Evolutionary conservation across 306 rosid genomes (phyloP).

Genomic region (Cucurbita argyrosperma): DNA sequence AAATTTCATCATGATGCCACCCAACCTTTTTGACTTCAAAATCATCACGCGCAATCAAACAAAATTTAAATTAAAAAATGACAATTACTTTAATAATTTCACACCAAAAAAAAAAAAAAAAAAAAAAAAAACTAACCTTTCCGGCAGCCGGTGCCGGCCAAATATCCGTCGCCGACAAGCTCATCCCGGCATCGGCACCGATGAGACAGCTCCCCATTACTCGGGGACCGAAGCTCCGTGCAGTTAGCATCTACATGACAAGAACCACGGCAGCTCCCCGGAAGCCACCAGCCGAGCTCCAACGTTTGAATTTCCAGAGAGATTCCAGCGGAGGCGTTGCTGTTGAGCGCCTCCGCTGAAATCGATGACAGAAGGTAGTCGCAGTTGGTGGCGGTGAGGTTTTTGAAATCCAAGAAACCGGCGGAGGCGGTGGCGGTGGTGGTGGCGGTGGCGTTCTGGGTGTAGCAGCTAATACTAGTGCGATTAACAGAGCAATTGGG

Average conservation of each 20-base stretch:
- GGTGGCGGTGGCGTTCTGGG: conserved; percentile 5
- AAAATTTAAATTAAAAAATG: neutral
- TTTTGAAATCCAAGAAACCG: conserved; percentile 15
- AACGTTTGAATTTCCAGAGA: conserved; percentile 50
- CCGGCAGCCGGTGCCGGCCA: conserved; percentile 57
- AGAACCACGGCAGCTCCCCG: conserved; percentile 37
- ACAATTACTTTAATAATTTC: neutral
- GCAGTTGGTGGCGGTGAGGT: conserved; percentile 18
- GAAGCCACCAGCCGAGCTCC: conserved; percentile 77
- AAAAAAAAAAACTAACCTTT: conserved; percentile 46
- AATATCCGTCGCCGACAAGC: conserved; percentile 53
- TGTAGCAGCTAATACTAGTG: conserved; percentile 46
- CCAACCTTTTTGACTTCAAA: neutral
- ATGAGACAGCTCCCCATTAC: conserved; percentile 15
- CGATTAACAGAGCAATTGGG: conserved; percentile 20
- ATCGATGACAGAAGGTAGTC: conserved; percentile 44
- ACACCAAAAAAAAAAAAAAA: neutral
- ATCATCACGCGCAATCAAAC: neutral
- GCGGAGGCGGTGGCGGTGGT: neutral
- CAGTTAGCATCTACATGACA: conserved; percentile 50
- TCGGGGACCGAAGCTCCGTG: conserved; percentile 13
- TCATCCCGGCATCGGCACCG: conserved; percentile 50
- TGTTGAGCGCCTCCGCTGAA: conserved; percentile 18
- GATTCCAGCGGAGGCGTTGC: conserved; percentile 20
- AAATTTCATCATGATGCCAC: neutral